Conservation (phyloP, 2,329 filamentous ascomycete genomes). For the Cercospora berteroae region DNA sequence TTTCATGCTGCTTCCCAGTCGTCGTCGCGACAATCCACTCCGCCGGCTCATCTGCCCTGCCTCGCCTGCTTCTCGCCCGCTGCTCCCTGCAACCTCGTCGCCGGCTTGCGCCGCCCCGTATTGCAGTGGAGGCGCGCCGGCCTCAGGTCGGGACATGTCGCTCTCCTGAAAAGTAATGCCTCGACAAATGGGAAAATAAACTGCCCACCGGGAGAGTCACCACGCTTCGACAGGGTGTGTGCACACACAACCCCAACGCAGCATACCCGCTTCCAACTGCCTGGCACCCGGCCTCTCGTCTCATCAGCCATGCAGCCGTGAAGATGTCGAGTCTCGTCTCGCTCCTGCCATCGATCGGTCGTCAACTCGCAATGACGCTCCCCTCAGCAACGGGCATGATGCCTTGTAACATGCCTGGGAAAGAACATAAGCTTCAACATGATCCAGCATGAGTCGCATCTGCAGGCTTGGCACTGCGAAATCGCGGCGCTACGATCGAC, state of each 20-base stretch:
- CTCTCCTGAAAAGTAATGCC: background rate
- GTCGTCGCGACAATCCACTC: background rate
- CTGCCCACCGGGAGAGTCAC: background rate
- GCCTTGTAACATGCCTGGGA: background rate
- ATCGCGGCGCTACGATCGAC: background rate
- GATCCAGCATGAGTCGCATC: background rate
- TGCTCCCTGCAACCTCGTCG: background rate
- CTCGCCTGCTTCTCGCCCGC: background rate
- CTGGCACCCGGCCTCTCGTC: background rate
- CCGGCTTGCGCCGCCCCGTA: background rate
- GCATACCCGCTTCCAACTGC: background rate
- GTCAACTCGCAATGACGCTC: background rate
- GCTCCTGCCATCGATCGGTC: background rate
- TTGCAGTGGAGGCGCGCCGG: background rate
- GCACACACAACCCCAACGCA: background rate
- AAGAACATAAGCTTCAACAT: background rate
- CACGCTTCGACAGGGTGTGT: background rate
- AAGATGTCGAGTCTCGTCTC: no score
- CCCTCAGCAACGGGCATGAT: background rate
- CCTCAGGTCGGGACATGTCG: background rate
- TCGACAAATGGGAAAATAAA: background rate
- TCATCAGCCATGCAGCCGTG: background rate
- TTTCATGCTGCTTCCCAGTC: background rate
- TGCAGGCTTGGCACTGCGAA: background rate
- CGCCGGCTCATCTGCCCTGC: slow-evolving; percentile 1